Base-by-base conservation (phyloP, 192 early-diverging fungal species). In the Umbelopsis vinacea region DNA sequence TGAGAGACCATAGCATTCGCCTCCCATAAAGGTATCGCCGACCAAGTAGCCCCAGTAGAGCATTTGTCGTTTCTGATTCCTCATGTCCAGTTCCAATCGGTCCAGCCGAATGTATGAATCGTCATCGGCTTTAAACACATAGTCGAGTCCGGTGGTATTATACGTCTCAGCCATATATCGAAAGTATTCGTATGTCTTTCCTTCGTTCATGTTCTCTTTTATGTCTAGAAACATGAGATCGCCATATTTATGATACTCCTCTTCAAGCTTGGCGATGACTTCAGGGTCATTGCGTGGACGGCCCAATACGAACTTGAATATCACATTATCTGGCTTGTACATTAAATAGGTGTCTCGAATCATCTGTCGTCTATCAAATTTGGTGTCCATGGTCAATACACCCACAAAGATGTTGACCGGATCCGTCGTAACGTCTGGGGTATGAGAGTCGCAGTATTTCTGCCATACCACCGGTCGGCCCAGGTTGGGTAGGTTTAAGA, bases 131-230 rank as follows among this genome's bases (percentile, higher is more conserved):
- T 81, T 81, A 17, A 72, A 46, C 17, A 78, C 52, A 57, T 76
- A 80, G 76, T 80, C 75, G 17, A 77, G 55, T 24, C 46, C 19
- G 38, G 74, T 48, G 26, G 68, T 60, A 26, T 57, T 53, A 52
- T 53, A 75, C 4, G 37, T 74, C 38, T 69, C 22, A 11, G 68
- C 52, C 38, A 73, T 74, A 24, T 63, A 71, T 55, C 70, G 73
- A 35, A 70, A 78, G 60, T 77, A 81, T 68, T 71, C 77, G 33
- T 71, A 74, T 10, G 72, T 71, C 52, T 81, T 81, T n/a, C 76
- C 76, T 45, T 81, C 54, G 29, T 81, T 81, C 72, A 81, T 74
- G 29, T 81, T 81, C 48, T 81, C 79, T 26, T 54, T 35, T 17
- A 74, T 78, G 52, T 81, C 47, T 24, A 81, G 53, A 29, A 76